Evolutionary conservation across 1,139 yeast species (phyloP).

Genomic region (Pichia inconspicua): DNA sequence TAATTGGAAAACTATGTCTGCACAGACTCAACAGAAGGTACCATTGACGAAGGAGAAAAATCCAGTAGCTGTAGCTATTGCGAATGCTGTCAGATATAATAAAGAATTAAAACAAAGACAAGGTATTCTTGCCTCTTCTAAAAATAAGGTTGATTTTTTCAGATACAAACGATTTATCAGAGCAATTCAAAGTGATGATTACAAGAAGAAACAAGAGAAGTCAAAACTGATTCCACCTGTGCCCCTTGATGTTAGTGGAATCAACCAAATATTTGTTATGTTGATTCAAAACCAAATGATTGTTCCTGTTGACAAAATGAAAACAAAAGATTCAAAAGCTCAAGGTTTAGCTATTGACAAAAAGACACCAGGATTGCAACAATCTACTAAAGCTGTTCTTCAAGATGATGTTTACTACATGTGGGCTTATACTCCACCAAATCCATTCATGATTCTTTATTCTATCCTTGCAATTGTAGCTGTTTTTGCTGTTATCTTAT

Average conservation of each 20-base stretch:
- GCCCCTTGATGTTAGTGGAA: conserved; percentile 37
- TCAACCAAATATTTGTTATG: conserved; percentile 54
- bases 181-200: conserved; percentile 69
- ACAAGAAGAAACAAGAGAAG: conserved; percentile 44
- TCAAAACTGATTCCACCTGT: conserved; percentile 48
- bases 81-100: conserved; percentile 62
- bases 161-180: conserved; percentile 76
- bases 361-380: conserved; percentile 64
- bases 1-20: background rate
- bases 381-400: conserved; percentile 61
- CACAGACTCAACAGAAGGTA: conserved; percentile 18
- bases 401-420: conserved; percentile 74
- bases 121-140: conserved; percentile 58
- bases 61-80: conserved; percentile 52
- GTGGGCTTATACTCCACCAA: conserved; percentile 81
- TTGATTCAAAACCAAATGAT: conserved; percentile 71
- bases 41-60: conserved; percentile 21
- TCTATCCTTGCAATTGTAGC: conserved; percentile 58
- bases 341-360: conserved; percentile 60
- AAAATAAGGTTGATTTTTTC: conserved; percentile 67
- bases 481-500: conserved; percentile 70
- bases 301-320: conserved; percentile 66
- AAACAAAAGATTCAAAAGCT: conserved; percentile 61
- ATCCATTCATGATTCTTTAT: conserved; percentile 55
- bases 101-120: conserved; percentile 65